A percentile compares a stretch with the other conserved stretches of the same genome.
Conservation (phyloP, 768 basidiomycete species). For the Collybia nuda region DNA sequence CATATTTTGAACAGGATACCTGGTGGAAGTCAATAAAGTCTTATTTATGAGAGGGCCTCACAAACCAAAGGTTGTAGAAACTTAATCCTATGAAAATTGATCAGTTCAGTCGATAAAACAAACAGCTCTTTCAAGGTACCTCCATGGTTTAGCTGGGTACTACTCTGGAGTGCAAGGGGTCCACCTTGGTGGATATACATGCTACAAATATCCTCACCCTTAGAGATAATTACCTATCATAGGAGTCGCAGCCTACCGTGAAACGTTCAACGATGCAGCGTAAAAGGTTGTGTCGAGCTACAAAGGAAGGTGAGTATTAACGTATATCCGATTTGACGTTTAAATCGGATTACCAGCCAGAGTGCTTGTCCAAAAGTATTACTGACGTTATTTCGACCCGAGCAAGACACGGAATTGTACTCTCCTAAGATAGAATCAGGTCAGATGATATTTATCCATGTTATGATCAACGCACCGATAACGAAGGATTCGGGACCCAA, state of each 20-base stretch:
- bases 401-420: slow-evolving; percentile 56
- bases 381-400: slow-evolving; percentile 47
- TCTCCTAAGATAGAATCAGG: slow-evolving; percentile 35
- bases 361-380: slow-evolving; percentile 57
- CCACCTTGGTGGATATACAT: slow-evolving; percentile 57
- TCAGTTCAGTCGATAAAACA: background rate
- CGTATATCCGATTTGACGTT: background rate
- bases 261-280: slow-evolving; percentile 49
- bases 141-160: slow-evolving; percentile 49
- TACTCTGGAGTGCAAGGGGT: slow-evolving; percentile 49
- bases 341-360: slow-evolving; percentile 36
- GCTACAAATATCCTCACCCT: slow-evolving; percentile 18
- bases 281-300: slow-evolving; percentile 47
- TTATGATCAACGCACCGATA: slow-evolving; percentile 32
- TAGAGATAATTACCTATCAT: background rate
- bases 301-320: background rate
- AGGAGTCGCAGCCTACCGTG: slow-evolving; percentile 29
- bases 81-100: slow-evolving; percentile 26
- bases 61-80: slow-evolving; percentile 49
- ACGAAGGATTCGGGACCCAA: slow-evolving; percentile 49
- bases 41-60: background rate
- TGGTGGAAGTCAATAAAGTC: slow-evolving; percentile 11
- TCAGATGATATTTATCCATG: background rate
- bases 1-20: slow-evolving; percentile 47
- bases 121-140: slow-evolving; percentile 23